Evolutionary conservation across 306 rosid species (phyloP).

Genomic region (Vigna trinervia): DNA sequence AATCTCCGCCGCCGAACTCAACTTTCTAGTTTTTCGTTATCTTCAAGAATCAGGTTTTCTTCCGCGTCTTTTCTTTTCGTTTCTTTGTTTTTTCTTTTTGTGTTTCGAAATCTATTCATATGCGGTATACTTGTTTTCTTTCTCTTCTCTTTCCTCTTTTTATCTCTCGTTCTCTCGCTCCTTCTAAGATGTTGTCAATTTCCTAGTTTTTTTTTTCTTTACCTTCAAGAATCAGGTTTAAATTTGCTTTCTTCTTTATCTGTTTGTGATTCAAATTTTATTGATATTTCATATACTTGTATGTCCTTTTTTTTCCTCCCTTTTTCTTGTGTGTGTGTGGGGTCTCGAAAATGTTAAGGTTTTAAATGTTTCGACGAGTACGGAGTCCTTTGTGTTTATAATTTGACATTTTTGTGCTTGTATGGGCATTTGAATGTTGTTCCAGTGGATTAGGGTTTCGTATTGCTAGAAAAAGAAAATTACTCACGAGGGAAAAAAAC

Average conservation of each 20-base stretch:
- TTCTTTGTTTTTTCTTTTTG: background rate
- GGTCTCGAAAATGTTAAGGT: background rate
- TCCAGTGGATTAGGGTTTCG: conserved; percentile 46
- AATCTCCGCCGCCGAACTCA: conserved; percentile 84
- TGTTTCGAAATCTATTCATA: background rate
- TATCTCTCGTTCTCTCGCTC: too few relatives aligned
- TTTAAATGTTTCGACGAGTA: conserved; percentile 40
- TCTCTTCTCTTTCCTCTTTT: too few relatives aligned
- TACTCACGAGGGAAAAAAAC: background rate
- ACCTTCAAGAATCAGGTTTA: conserved; percentile 89
- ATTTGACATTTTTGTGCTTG: conserved; percentile 28
- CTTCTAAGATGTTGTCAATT: conserved; percentile 50
- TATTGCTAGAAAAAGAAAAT: background rate
- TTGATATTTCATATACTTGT: background rate
- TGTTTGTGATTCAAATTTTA: background rate
- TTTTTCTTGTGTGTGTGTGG: background rate
- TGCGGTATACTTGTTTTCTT: background rate
- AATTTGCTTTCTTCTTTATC: background rate
- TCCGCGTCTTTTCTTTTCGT: background rate
- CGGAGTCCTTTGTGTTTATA: background rate
- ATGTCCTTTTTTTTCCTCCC: too few relatives aligned
- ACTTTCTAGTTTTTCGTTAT: conserved; percentile 85
- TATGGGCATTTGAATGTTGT: conserved; percentile 18
- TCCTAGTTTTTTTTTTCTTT: conserved; percentile 66
- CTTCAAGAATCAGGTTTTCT: conserved; percentile 89